phyloP scores from a whole-genome alignment of 2,329 filamentous ascomycete genomes.

The Clonostachys solani region DNA sequence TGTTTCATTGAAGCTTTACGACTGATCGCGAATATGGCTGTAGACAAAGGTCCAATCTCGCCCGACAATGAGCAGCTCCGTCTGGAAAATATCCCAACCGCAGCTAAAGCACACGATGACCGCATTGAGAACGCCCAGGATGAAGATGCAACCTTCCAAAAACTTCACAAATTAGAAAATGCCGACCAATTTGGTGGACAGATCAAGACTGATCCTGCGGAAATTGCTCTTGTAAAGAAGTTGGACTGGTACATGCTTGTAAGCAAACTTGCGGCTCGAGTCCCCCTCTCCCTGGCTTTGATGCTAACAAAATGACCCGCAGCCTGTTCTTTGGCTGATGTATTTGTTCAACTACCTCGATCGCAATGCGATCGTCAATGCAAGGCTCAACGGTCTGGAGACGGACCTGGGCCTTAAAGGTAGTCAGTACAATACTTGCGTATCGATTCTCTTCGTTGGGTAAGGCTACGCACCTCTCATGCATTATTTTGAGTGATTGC shows the following conservation, averaged over 20 bases:
- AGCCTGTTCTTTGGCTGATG: conserved; percentile 16
- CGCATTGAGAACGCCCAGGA: too few species aligned
- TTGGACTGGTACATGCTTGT: conserved; percentile 25
- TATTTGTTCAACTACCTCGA: conserved; percentile 8
- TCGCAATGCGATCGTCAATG: conserved; percentile 18
- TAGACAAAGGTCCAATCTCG: too few species aligned
- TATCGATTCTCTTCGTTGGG: conserved; percentile 25
- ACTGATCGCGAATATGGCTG: too few species aligned
- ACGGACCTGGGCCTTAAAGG: conserved; percentile 32
- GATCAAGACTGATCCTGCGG: conserved; percentile 15
- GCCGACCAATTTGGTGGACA: conserved; percentile 16
- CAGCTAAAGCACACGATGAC: too few species aligned
- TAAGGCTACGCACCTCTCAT: conserved; percentile 8
- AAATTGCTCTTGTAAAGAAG: conserved; percentile 21
- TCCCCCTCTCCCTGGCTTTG: conserved; percentile 14
- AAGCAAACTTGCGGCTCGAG: conserved; percentile 18
- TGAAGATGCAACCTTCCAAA: too few species aligned
- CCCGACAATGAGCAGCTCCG: too few species aligned
- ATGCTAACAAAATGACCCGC: conserved; percentile 4
- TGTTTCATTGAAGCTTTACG: too few species aligned
- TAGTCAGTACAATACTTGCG: conserved; percentile 26
- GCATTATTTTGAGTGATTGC: neutral
- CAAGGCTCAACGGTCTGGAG: conserved; percentile 49
- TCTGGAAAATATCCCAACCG: too few species aligned
- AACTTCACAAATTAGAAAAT: neutral